phyloP scores from a whole-genome alignment of 1,284 basidiomycete species.

The Thelephora terrestris region DNA sequence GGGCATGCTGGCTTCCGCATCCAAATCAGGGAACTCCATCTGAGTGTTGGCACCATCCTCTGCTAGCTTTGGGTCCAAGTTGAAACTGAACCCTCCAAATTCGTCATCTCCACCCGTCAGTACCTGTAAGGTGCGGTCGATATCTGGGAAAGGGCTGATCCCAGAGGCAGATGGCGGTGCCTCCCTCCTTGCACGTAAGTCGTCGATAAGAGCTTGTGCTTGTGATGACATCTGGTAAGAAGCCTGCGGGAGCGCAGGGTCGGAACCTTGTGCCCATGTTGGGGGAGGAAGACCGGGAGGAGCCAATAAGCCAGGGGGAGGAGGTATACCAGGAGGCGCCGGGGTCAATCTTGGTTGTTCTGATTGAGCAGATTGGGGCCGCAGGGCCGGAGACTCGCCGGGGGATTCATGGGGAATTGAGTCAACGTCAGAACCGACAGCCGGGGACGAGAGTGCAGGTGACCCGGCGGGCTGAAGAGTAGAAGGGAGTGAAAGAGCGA shows the following conservation, averaged over 20 bases:
- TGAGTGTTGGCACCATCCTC: conserved; percentile 33
- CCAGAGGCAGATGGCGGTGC: conserved; percentile 35
- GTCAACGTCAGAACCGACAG: conserved; percentile 27
- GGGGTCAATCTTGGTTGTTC: conserved; percentile 29
- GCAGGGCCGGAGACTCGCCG: conserved; percentile 35
- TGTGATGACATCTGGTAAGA: conserved; percentile 82
- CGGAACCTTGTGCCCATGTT: conserved; percentile 38
- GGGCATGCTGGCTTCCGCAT: conserved; percentile 40
- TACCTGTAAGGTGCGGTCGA: conserved; percentile 69
- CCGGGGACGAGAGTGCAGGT: conserved; percentile 34
- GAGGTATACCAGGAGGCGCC: conserved; percentile 32
- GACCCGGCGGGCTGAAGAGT: conserved; percentile 30
- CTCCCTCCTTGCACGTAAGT: conserved; percentile 70
- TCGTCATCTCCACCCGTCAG: conserved; percentile 47
- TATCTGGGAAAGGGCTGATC: conserved; percentile 81
- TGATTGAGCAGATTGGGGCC: conserved; percentile 33
- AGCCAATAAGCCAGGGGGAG: conserved; percentile 48
- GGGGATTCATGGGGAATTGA: conserved; percentile 22
- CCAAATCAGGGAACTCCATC: conserved; percentile 40
- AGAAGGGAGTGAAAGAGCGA: conserved; percentile 19
- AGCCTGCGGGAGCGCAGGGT: conserved; percentile 26
- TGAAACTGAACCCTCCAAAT: conserved; percentile 70
- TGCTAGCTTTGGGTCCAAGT: conserved; percentile 66
- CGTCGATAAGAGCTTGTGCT: conserved; percentile 76
- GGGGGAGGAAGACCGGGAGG: conserved; percentile 57